These are phyloP conservation scores for Pythium sp. DNA, from an alignment of 352 stramenopile species.

Conservation along the genomic window DNA sequence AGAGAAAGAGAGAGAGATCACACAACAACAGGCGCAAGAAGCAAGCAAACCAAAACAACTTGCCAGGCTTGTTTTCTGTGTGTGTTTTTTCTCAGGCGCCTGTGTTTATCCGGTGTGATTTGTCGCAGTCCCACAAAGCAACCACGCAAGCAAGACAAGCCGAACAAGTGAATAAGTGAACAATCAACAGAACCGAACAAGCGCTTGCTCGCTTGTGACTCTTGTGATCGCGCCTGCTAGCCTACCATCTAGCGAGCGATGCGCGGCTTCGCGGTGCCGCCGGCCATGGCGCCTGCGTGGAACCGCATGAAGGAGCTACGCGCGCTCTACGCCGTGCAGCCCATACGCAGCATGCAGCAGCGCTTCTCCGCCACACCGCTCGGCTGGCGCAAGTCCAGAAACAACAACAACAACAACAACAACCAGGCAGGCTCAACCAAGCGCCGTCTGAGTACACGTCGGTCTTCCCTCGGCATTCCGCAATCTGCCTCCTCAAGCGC, in stretches of 20 bases:
- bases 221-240: neutral
- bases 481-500: neutral
- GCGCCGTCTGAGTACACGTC: constrained; percentile 20
- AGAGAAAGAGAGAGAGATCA: neutral
- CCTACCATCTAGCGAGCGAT: neutral
- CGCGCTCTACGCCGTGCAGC: constrained; percentile 25
- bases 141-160: neutral
- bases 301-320: constrained; percentile 36
- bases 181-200: neutral
- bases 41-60: constrained; percentile 3
- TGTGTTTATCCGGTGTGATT: constrained; percentile 8
- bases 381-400: constrained; percentile 25
- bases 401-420: constrained; percentile 19
- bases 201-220: neutral
- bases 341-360: constrained; percentile 17
- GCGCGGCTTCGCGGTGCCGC: constrained; percentile 16
- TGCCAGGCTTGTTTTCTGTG: constrained; percentile 9
- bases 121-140: constrained; percentile 6
- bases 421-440: constrained; percentile 14
- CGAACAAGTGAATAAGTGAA: neutral
- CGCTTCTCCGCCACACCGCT: constrained; percentile 36
- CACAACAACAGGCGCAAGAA: neutral
- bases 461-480: constrained; percentile 17
- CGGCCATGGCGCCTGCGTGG: constrained; percentile 42
- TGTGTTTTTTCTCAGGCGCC: constrained; percentile 7